Evolutionary conservation across 306 rosid genomes (phyloP), one percentile per base, ranked within the genome.

Genomic region (Pyrus betulifolia): DNA sequence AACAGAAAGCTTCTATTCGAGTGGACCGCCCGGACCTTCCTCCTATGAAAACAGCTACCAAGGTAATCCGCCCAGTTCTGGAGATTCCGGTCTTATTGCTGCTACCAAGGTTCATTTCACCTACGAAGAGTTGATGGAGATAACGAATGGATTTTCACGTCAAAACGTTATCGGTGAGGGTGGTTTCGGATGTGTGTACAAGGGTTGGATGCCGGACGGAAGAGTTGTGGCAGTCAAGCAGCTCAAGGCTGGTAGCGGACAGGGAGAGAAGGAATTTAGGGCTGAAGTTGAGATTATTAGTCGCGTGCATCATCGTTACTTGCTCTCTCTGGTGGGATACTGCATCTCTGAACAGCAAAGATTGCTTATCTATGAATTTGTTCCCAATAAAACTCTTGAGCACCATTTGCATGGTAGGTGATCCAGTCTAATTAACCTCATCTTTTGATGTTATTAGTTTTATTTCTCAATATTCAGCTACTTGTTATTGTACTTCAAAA

Each of bases 241-340:
- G 76, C 89, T 95, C 52, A 95, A 91, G 83, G 93, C 91, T 15
- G 97, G 99, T 49, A 88, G 99, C 61, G 98, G 97, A 5, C 99
- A 95, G 61, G 99, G 99, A 67, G 98, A 92, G 61, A 79, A 93
- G 77, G 99, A 95, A 73, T 95, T 95, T 76, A 85, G 87, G 74
- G 92, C 99, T 1, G 99, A 95, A 77, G 99, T 92, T 4, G 99
- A 92, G 54, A 92, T 87, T 63, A 95, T 95, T 62, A 91, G 92
- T 64, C 87, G 99, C 8, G 87, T 95, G 63, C 98, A 95, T 82
- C 99, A 95, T 83, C 88, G 98, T 2, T 87, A 92, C 82, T 85
- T 95, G 87, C 96, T 95, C 35, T 89, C 98, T 6, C 74, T 95
- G 60, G 93, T 91, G 38, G 99, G 99, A 33, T 95, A 90, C 73